These are phyloP conservation scores for Globisporangium yorkense DNA, from an alignment of 352 stramenopile genomes.

Conservation along the genomic window DNA sequence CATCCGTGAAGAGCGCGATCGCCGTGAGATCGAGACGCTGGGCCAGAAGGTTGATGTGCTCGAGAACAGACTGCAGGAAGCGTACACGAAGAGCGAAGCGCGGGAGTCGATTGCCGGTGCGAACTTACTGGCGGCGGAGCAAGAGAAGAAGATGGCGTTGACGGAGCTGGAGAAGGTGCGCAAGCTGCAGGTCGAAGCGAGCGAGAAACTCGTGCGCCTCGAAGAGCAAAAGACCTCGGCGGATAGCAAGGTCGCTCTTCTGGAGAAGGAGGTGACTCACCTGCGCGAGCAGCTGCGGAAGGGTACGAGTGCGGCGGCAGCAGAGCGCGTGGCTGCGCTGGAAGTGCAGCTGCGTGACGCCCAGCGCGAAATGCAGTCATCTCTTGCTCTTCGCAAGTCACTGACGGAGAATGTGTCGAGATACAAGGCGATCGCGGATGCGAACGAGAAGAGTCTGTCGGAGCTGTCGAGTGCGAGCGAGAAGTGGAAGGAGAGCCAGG, in stretches of 20 bases:
- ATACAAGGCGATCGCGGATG: conserved; percentile 75
- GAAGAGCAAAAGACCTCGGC: conserved; percentile 46
- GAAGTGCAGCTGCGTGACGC: conserved; percentile 58
- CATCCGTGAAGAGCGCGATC: conserved; percentile 50
- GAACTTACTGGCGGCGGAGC: conserved; percentile 37
- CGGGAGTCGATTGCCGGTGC: conserved; percentile 45
- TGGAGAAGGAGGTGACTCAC: conserved; percentile 56
- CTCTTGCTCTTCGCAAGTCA: conserved; percentile 50
- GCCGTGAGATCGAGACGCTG: conserved; percentile 37
- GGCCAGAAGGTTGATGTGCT: conserved; percentile 37
- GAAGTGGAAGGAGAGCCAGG: conserved; percentile 50
- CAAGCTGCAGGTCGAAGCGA: conserved; percentile 24
- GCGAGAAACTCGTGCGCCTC: conserved; percentile 40
- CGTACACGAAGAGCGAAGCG: conserved; percentile 56
- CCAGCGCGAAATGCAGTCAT: conserved; percentile 51
- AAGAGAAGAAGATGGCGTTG: conserved; percentile 52
- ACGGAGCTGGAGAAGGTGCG: conserved; percentile 34
- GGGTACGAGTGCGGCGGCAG: conserved; percentile 43
- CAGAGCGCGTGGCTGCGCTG: conserved; percentile 52
- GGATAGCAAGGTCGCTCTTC: conserved; percentile 31
- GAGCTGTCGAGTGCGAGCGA: conserved; percentile 59
- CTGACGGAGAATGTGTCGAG: conserved; percentile 54
- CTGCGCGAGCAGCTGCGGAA: conserved; percentile 59
- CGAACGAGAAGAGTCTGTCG: conserved; percentile 59
- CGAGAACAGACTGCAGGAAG: conserved; percentile 52